Percentiles rank a stretch among this genome's conserved stretches.
Conservation (phyloP, 1,139 yeast genomes). For the Arxiozyma slooffiae region DNA sequence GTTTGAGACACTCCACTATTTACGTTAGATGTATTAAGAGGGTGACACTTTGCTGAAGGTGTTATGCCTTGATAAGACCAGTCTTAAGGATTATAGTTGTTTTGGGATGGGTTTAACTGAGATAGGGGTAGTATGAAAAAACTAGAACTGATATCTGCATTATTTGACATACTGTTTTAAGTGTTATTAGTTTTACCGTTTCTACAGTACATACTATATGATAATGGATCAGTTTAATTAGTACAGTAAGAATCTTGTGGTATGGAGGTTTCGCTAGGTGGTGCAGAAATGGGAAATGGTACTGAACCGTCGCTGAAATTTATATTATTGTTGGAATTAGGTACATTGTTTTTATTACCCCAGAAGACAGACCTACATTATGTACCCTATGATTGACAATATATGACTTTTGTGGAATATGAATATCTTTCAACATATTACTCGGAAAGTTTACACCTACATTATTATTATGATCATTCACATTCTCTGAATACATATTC, state of each 20-base stretch:
- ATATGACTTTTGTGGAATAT: background rate
- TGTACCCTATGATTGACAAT: background rate
- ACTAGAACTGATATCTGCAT: background rate
- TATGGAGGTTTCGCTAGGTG: background rate
- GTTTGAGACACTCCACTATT: background rate
- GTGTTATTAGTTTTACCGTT: background rate
- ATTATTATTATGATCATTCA: background rate
- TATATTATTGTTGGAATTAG: background rate
- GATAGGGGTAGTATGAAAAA: background rate
- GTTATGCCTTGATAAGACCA: background rate
- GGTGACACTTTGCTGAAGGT: background rate
- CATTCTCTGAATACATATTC: background rate
- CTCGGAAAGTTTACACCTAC: background rate
- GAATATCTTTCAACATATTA: background rate
- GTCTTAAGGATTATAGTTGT: background rate
- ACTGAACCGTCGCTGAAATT: background rate
- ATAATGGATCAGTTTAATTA: constrained; percentile 9
- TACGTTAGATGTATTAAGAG: background rate
- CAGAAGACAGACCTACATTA: background rate
- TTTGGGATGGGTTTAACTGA: background rate
- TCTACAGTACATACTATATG: constrained; percentile 9
- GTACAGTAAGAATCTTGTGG: background rate
- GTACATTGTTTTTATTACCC: background rate
- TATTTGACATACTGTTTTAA: background rate
- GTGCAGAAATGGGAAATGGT: background rate